A percentile compares a stretch with the other conserved stretches of the same genome.
Evolutionary conservation across 345 rosid genomes (phyloP).

Genomic region (Populus pruinosa): DNA sequence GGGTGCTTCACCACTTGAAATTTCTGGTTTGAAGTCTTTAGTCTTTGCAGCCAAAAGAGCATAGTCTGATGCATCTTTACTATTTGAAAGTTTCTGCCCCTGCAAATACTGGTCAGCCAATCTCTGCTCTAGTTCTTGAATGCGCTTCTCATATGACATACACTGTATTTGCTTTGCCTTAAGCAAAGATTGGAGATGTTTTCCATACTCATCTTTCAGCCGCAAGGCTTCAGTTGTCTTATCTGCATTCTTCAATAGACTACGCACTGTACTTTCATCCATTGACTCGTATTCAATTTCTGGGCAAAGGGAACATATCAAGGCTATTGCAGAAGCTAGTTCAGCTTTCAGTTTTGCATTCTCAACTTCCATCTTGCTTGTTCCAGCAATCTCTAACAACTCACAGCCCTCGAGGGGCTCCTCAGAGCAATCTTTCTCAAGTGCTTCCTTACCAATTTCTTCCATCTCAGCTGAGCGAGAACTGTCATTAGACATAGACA

Average conservation of each 20-base stretch:
- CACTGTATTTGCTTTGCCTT: constrained; percentile 75
- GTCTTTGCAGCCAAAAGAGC: constrained; percentile 32
- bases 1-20: constrained; percentile 40
- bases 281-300: constrained; percentile 62
- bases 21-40: constrained; percentile 44
- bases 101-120: constrained; percentile 61
- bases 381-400: constrained; percentile 81
- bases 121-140: constrained; percentile 87
- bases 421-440: constrained; percentile 43
- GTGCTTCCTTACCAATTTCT: constrained; percentile 40
- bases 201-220: constrained; percentile 70
- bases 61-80: constrained; percentile 46
- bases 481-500: constrained; percentile 60
- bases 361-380: constrained; percentile 94
- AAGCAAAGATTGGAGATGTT: constrained; percentile 71
- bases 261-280: constrained; percentile 60
- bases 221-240: constrained; percentile 85
- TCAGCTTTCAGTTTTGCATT: constrained; percentile 96
- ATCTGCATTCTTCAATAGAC: constrained; percentile 62
- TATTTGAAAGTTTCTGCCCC: constrained; percentile 52
- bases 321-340: constrained; percentile 87
- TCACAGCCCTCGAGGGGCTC: constrained; percentile 66
- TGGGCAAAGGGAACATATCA: constrained; percentile 60
- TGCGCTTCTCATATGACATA: constrained; percentile 82
- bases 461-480: constrained; percentile 55